phyloP scores from a whole-genome alignment of 306 rosid genomes.

The Erythrophleum fordii region DNA sequence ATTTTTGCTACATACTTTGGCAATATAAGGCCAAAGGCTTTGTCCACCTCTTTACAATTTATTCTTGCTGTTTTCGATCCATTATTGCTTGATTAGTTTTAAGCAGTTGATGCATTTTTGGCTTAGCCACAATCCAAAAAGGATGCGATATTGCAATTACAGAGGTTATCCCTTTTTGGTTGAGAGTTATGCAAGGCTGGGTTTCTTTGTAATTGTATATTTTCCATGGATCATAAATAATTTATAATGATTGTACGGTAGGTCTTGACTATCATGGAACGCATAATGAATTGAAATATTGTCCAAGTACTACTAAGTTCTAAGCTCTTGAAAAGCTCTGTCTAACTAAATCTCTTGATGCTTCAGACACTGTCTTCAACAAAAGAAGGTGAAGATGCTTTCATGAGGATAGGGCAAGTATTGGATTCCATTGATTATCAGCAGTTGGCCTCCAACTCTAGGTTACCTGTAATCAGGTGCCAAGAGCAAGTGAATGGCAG shows the following conservation, averaged over 20 bases:
- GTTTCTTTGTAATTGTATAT: not conserved
- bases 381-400: conserved; percentile 86
- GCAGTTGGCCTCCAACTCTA: conserved; percentile 48
- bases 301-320: conserved; percentile 24
- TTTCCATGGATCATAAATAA: not conserved
- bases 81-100: conserved; percentile 2
- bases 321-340: not conserved
- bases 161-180: not conserved
- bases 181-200: not conserved
- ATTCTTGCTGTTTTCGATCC: conserved; percentile 4
- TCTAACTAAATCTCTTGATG: conserved; percentile 18
- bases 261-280: conserved; percentile 35
- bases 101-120: conserved; percentile 6
- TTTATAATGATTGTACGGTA: conserved; percentile 2
- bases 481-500: conserved; percentile 68
- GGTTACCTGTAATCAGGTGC: conserved; percentile 48
- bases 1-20: conserved; percentile 12
- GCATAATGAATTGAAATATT: conserved; percentile 5
- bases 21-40: not conserved
- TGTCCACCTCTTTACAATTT: not conserved
- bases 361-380: conserved; percentile 70
- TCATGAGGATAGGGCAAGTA: conserved; percentile 63
- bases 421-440: conserved; percentile 71
- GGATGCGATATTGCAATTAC: not conserved
- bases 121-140: conserved; percentile 18